Base-by-base conservation (phyloP, 73 alveolate species). In the Durusdinium trenchii region DNA sequence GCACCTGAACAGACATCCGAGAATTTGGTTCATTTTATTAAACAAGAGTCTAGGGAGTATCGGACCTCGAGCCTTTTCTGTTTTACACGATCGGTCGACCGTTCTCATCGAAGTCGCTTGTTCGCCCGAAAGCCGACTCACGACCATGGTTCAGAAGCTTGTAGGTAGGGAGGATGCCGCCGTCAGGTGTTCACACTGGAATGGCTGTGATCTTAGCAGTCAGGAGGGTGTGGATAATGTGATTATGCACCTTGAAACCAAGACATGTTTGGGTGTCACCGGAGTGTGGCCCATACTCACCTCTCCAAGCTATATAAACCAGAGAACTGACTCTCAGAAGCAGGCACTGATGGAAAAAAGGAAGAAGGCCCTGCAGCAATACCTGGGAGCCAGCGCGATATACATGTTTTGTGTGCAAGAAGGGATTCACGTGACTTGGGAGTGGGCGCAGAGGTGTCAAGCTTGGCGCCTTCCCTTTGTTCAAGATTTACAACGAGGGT, bases 281-380 rank as follows among this genome's bases (percentile, higher is more conserved):
- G 43, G 76, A 62, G 76, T 62, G 76, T 23, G 76, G 76, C 5
- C 76, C 76, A 35, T 62, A 62, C 76, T 62, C 76, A 62, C 76
- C 76, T 26, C 76, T 62, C 32, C 76, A 62, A 62, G 76, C 76
- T n/a, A n/a, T 5, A 5, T 69, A 47, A 69, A 69, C 36, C 82
- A 69, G 50, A 16, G 50, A 16, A 69, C 47, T 3, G 38, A 12
- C 4, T 20, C 32, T 14, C 82, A 69, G 50, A n/a, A 35, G 20
- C 50, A n/a, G 50, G 82, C 32, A 47, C 47, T 69, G 50, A 47
- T 6, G 20, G 50, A 69, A n/a, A 69, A 69, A n/a, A 46, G 82
- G 47, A 23, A 47, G 6, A n/a, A 9, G 2, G 82, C 82, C 6
- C 47, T 69, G 47, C 4, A n/a, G 50, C 82, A 69, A 26, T 69